Conservation (phyloP, 805 yeast genomes). For the Metschnikowia santaceciliae region DNA sequence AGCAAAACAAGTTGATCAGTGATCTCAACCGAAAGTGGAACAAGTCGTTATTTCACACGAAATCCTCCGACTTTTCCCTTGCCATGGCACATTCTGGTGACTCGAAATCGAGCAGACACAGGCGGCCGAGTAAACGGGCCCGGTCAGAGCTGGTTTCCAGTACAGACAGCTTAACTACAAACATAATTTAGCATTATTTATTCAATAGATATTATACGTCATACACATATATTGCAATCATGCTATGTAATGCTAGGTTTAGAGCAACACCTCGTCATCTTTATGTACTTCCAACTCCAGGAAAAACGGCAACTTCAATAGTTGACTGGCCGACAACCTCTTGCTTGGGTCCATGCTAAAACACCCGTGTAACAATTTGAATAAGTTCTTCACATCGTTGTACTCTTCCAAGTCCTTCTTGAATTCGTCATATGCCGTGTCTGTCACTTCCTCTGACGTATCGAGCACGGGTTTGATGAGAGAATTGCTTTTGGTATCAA, state of each 20-base stretch:
- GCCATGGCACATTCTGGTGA: background rate
- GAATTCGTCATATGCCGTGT: slow-evolving; percentile 15
- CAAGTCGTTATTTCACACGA: slow-evolving; percentile 19
- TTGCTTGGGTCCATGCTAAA: slow-evolving; percentile 55
- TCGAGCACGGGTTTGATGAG: slow-evolving; percentile 24
- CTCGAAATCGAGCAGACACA: background rate
- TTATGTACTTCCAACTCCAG: slow-evolving; percentile 32
- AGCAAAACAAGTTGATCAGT: slow-evolving; percentile 32
- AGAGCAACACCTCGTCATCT: slow-evolving; percentile 32
- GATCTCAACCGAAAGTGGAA: slow-evolving; percentile 41
- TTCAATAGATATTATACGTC: background rate
- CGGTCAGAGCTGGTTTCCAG: slow-evolving; percentile 20
- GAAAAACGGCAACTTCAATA: slow-evolving; percentile 59
- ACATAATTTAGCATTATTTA: slow-evolving; percentile 3
- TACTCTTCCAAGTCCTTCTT: slow-evolving; percentile 25
- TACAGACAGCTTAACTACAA: slow-evolving; percentile 15
- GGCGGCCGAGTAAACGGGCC: slow-evolving; percentile 11
- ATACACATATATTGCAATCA: background rate
- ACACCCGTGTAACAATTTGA: slow-evolving; percentile 54
- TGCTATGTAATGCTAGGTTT: background rate
- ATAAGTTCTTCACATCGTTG: slow-evolving; percentile 42
- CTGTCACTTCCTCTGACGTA: slow-evolving; percentile 12
- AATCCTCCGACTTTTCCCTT: background rate
- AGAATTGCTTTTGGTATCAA: slow-evolving; percentile 39
- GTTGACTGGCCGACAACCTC: slow-evolving; percentile 55